Evolutionary conservation across 345 rosid genomes (phyloP).

Genomic region (Eucalyptus cloeziana): DNA sequence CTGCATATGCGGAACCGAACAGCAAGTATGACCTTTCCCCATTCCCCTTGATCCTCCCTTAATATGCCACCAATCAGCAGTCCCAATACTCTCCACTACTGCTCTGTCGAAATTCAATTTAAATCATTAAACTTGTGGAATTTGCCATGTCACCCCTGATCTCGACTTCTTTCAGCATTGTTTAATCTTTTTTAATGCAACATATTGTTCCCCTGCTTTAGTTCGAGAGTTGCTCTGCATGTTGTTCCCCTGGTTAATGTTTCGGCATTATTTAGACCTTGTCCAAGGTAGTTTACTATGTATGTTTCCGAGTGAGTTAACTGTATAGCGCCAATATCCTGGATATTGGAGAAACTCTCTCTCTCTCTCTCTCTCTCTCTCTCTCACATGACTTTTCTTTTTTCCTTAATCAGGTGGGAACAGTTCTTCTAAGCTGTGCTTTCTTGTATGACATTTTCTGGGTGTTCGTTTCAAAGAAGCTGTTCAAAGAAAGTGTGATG

Average conservation of each 20-base stretch:
- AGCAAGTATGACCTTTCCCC: not conserved
- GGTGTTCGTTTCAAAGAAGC: conserved; percentile 93
- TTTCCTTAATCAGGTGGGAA: conserved; percentile 59
- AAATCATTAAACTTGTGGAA: not conserved
- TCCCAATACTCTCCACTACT: not conserved
- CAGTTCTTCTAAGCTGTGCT: conserved; percentile 93
- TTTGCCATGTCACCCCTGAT: not conserved
- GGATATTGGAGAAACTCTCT: not conserved
- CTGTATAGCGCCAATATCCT: not conserved
- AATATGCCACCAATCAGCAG: not conserved
- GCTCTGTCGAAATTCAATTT: not conserved
- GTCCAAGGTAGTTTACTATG: not conserved
- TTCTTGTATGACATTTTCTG: conserved; percentile 97
- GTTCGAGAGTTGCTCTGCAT: not conserved
- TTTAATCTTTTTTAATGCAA: not conserved
- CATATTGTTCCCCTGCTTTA: not conserved
- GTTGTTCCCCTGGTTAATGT: not conserved
- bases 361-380: not conserved
- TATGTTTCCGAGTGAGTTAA: not conserved
- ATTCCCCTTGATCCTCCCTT: not conserved
- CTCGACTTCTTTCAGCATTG: not conserved
- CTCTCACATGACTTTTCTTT: not conserved
- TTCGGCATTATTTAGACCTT: not conserved
- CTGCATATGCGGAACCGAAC: not conserved
- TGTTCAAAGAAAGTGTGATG: conserved; percentile 98